These are phyloP conservation scores for Mycena crocata DNA, from an alignment of 768 basidiomycete species.

Conservation along the genomic window DNA sequence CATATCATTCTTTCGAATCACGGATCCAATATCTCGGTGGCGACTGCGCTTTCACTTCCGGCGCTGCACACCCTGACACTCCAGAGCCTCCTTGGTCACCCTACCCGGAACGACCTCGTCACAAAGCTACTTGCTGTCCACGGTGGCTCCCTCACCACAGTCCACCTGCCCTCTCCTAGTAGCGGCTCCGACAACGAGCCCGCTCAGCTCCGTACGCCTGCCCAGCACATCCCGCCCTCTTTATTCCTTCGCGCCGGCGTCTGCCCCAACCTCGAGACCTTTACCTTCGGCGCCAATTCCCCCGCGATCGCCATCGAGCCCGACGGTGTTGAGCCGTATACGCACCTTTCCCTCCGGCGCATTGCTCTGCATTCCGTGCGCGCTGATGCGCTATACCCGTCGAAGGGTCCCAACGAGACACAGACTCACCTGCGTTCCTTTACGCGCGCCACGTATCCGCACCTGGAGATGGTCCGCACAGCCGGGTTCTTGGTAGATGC, in stretches of 20 bases:
- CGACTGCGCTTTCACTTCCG: slow-evolving; percentile 54
- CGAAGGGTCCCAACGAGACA: slow-evolving; percentile 41
- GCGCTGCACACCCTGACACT: slow-evolving; percentile 56
- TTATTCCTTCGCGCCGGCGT: slow-evolving; percentile 54
- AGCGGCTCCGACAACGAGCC: slow-evolving; percentile 49
- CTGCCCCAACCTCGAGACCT: slow-evolving; percentile 59
- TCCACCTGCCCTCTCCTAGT: slow-evolving; percentile 55
- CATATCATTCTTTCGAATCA: slow-evolving; percentile 57
- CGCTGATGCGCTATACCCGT: slow-evolving; percentile 57
- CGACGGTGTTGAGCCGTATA: slow-evolving; percentile 22
- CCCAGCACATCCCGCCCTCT: slow-evolving; percentile 51
- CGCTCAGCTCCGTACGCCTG: slow-evolving; percentile 38
- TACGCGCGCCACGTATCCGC: slow-evolving; percentile 55
- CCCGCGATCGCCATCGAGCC: slow-evolving; percentile 40
- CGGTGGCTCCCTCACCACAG: slow-evolving; percentile 50
- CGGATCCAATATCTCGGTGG: slow-evolving; percentile 49
- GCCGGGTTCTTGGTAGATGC: slow-evolving; percentile 61
- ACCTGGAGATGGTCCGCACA: slow-evolving; percentile 59
- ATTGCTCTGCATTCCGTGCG: slow-evolving; percentile 59
- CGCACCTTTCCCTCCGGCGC: slow-evolving; percentile 54
- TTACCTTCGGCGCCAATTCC: slow-evolving; percentile 55
- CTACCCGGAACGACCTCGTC: slow-evolving; percentile 40
- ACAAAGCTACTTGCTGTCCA: slow-evolving; percentile 54
- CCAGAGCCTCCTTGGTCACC: slow-evolving; percentile 42
- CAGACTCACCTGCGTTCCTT: slow-evolving; percentile 55